Percentiles rank a stretch among this genome's conserved stretches.
These are phyloP conservation scores for Ganoderma boninense DNA, from an alignment of 1,284 basidiomycete genomes.

Conservation along the genomic window DNA sequence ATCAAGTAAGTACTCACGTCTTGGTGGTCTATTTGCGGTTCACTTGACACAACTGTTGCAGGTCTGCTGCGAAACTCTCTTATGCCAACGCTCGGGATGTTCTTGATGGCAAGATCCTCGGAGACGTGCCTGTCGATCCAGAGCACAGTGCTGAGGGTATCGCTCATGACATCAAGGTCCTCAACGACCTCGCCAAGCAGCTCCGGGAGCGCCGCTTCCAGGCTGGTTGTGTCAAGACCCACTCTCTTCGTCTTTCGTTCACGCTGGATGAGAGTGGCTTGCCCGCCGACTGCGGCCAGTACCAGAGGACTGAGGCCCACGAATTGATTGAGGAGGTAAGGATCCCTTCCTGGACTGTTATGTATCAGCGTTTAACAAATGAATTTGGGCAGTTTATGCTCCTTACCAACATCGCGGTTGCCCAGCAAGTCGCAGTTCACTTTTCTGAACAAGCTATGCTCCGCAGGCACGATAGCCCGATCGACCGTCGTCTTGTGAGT, in stretches of 20 bases:
- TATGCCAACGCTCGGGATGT: conserved; percentile 86
- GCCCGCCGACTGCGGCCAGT: conserved; percentile 82
- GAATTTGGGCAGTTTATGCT: conserved; percentile 82
- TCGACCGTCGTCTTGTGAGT: conserved; percentile 87
- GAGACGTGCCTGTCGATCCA: conserved; percentile 55
- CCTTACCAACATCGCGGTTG: conserved; percentile 89
- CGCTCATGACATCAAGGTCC: conserved; percentile 78
- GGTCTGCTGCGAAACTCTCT: conserved; percentile 87
- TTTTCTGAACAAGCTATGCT: conserved; percentile 96
- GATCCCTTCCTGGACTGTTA: not conserved
- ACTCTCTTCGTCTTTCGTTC: conserved; percentile 82
- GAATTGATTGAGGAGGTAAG: conserved; percentile 89
- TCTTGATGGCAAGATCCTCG: conserved; percentile 78
- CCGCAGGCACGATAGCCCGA: conserved; percentile 91
- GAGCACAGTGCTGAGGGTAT: conserved; percentile 71
- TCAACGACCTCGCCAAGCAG: conserved; percentile 78
- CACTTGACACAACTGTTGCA: conserved; percentile 39
- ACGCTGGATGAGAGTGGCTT: conserved; percentile 84
- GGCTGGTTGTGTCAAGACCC: conserved; percentile 81
- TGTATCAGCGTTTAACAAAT: conserved; percentile 10
- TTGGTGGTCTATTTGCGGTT: not conserved
- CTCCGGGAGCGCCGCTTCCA: conserved; percentile 82
- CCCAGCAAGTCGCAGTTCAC: conserved; percentile 92
- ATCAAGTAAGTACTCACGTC: conserved; percentile 69
- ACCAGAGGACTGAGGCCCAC: conserved; percentile 78